A percentile compares a stretch with the other conserved stretches of the same genome.
phyloP scores from a whole-genome alignment of 306 rosid genomes.

The Biancaea sappan region DNA sequence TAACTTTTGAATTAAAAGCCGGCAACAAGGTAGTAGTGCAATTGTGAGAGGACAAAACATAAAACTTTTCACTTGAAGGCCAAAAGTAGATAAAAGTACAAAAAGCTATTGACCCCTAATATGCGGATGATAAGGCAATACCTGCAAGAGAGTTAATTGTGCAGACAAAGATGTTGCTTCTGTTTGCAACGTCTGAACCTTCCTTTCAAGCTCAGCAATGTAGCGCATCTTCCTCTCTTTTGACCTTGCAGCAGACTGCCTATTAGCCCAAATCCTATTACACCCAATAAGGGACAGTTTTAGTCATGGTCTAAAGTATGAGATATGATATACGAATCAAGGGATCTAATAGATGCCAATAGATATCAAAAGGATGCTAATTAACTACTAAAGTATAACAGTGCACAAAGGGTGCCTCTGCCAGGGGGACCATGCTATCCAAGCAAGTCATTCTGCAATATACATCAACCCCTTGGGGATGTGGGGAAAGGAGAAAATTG shows the following conservation, averaged over 20 bases:
- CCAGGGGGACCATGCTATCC: not conserved
- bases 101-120: not conserved
- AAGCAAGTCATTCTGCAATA: not conserved
- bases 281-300: conserved; percentile 29
- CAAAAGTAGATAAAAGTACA: not conserved
- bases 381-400: not conserved
- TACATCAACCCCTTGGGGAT: not conserved
- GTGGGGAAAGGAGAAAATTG: not conserved
- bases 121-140: conserved; percentile 20
- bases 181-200: conserved; percentile 92
- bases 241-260: conserved; percentile 98
- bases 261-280: conserved; percentile 95
- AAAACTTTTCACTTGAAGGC: not conserved
- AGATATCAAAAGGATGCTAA: not conserved
- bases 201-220: conserved; percentile 93
- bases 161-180: conserved; percentile 97
- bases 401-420: not conserved
- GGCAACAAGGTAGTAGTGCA: conserved; percentile 4
- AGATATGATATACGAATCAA: conserved; percentile 10
- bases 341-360: not conserved
- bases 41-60: not conserved
- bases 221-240: conserved; percentile 99
- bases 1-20: conserved; percentile 11
- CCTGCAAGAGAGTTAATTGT: conserved; percentile 91
- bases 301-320: conserved; percentile 24